Evolutionary conservation across 345 rosid genomes (phyloP), one percentile per base, ranked within the genome.

Genomic region (Sisymbrium altissimum): DNA sequence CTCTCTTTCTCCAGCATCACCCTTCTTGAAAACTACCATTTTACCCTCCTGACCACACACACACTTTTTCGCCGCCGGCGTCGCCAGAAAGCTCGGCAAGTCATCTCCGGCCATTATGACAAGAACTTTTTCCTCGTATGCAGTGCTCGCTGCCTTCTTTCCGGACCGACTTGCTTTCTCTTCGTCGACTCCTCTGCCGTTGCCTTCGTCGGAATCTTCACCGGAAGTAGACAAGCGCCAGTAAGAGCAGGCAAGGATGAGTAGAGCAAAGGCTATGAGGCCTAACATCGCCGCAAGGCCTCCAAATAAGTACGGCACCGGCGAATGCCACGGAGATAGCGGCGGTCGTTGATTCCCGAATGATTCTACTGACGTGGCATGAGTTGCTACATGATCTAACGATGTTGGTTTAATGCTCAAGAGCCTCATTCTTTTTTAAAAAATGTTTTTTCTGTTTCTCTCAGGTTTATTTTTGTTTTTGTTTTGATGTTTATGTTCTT

Each of bases 21-120:
- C 57, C 14, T 65, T 55, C 29, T 36, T 1, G 0, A 11, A 12
- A 61, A 40, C 53, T 41, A 75, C 79, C 13, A 32, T 43, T 9
- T 69, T 67, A 6, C 66, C 76, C 71, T 52, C 80, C 30, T 66
- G 77, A 38, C 79, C 81, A 11, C 82, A 78, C 41, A 76, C 57
- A 21, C 79, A 70, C 27, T 61, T 79, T 39, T 64, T 82, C 46
- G 67, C 69, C 65, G 80, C 61, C 27, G 90, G 95, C 2, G 92
- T 87, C 7, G 96, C 96, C 8, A 89, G 70, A 64, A 66, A 89
- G 70, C 86, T 89, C 4, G 96, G 96, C 49, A 82, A 86, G 17
- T 76, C 77, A 6, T 89, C 78, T 7, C 96, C 96, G 4, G 96
- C 92, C 92, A 89, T 87, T 67, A 89, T 87, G 5, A 89, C 96